A percentile compares a stretch with the other conserved stretches of the same genome.
phyloP scores from a whole-genome alignment of 129 eudicot genomes.

The Gnaphalium uliginosum region DNA sequence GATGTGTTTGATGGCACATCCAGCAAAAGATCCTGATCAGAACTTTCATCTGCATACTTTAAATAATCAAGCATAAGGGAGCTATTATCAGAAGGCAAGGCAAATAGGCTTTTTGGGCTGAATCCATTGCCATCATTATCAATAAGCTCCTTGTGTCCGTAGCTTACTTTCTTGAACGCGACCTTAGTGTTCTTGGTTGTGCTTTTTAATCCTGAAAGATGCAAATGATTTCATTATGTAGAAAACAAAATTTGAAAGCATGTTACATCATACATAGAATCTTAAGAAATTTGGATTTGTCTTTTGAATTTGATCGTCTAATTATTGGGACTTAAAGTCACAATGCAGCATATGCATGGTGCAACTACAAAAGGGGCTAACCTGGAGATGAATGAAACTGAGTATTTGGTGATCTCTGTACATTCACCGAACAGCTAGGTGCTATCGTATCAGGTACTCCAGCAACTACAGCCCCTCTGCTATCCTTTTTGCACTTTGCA shows the following conservation, averaged over 20 bases:
- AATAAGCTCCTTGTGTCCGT: conserved; percentile 40
- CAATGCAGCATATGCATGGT: background rate
- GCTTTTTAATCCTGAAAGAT: conserved; percentile 42
- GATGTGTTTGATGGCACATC: conserved; percentile 64
- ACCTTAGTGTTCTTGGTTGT: conserved; percentile 28
- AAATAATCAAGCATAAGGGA: conserved; percentile 19
- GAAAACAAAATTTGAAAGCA: background rate
- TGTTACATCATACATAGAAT: background rate
- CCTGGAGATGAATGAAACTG: conserved; percentile 57
- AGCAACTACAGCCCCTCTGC: conserved; percentile 37
- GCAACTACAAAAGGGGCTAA: conserved; percentile 20
- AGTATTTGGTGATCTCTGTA: conserved; percentile 55
- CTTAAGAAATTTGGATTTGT: background rate
- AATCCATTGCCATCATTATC: conserved; percentile 52
- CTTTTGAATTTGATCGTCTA: background rate
- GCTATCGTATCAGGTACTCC: conserved; percentile 40
- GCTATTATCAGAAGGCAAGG: conserved; percentile 13
- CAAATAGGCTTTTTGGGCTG: conserved; percentile 43
- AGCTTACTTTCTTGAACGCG: conserved; percentile 15
- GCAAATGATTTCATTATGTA: background rate
- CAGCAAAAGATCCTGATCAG: conserved; percentile 64
- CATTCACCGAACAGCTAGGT: conserved; percentile 43
- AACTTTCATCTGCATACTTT: conserved; percentile 44
- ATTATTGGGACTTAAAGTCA: background rate
- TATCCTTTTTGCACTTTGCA: conserved; percentile 43